These are phyloP conservation scores for Thalia dealbata DNA, from an alignment of 176 grass and related monocot genomes.

Conservation along the genomic window DNA sequence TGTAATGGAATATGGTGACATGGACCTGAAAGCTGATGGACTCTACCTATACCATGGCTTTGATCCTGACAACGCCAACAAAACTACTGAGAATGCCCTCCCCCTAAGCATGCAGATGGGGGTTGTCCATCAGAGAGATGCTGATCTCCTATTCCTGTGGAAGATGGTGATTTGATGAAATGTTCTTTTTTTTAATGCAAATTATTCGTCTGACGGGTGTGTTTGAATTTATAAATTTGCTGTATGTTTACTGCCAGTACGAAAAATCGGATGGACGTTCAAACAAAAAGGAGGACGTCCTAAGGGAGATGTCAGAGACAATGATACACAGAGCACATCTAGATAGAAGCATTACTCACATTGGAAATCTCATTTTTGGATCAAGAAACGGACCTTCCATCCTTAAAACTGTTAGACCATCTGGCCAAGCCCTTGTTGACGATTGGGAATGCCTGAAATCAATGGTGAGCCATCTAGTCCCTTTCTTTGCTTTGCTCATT, in stretches of 20 bases:
- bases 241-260: constrained; percentile 37
- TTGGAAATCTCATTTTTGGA: constrained; percentile 70
- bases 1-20: constrained; percentile 96
- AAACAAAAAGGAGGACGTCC: constrained; percentile 37
- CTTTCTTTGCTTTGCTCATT: background rate
- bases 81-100: constrained; percentile 35
- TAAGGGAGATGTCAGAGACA: constrained; percentile 49
- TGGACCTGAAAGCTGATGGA: constrained; percentile 64
- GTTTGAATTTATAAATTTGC: background rate
- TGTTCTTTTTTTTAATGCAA: background rate
- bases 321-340: constrained; percentile 68
- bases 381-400: constrained; percentile 38
- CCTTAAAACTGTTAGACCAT: constrained; percentile 38
- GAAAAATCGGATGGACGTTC: constrained; percentile 38
- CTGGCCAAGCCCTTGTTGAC: constrained; percentile 53
- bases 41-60: constrained; percentile 92
- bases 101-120: constrained; percentile 25
- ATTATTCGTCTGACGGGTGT: background rate
- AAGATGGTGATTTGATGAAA: constrained; percentile 40
- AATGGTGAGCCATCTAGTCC: constrained; percentile 31
- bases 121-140: constrained; percentile 77
- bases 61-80: constrained; percentile 53
- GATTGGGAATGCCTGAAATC: constrained; percentile 85
- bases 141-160: constrained; percentile 84
- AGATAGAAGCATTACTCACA: constrained; percentile 54